Conservation (phyloP, 805 yeast genomes). For the Candida qinlingensis region DNA sequence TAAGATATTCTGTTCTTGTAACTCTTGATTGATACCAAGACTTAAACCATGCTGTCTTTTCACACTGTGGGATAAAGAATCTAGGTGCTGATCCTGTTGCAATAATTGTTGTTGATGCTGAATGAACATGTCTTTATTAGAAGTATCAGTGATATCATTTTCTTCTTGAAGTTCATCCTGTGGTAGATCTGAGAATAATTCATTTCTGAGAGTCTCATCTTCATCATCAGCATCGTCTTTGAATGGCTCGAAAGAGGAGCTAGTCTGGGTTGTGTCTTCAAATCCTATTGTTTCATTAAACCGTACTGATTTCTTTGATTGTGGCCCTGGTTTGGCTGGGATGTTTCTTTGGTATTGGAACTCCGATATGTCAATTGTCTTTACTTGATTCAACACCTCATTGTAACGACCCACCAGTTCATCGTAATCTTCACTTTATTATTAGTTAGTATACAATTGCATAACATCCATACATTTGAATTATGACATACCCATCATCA, state of each 20-base stretch:
- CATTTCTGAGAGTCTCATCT: slow-evolving; percentile 6
- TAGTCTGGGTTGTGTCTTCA: slow-evolving; percentile 2
- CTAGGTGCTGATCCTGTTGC: slow-evolving; percentile 41
- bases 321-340: slow-evolving; percentile 1
- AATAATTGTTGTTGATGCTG: slow-evolving; percentile 44
- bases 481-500: slow-evolving; percentile 21
- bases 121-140: slow-evolving; percentile 33
- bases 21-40: slow-evolving; percentile 40
- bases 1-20: slow-evolving; percentile 42
- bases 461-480: background rate
- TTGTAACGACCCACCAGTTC: slow-evolving; percentile 22
- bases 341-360: slow-evolving; percentile 15
- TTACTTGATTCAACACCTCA: slow-evolving; percentile 7
- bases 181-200: slow-evolving; percentile 17
- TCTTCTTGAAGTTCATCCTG: slow-evolving; percentile 4
- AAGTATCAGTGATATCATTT: slow-evolving; percentile 10
- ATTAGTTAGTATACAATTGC: slow-evolving; percentile 2
- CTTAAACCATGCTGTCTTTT: slow-evolving; percentile 41
- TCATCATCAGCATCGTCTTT: slow-evolving; percentile 14
- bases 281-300: slow-evolving; percentile 23
- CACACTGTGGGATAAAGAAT: slow-evolving; percentile 36
- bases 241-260: slow-evolving; percentile 15
- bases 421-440: slow-evolving; percentile 19
- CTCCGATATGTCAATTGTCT: slow-evolving; percentile 14
- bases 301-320: slow-evolving; percentile 23